Evolutionary conservation across 768 basidiomycete species (phyloP).

Genomic region (Pleurotus tuoliensis): DNA sequence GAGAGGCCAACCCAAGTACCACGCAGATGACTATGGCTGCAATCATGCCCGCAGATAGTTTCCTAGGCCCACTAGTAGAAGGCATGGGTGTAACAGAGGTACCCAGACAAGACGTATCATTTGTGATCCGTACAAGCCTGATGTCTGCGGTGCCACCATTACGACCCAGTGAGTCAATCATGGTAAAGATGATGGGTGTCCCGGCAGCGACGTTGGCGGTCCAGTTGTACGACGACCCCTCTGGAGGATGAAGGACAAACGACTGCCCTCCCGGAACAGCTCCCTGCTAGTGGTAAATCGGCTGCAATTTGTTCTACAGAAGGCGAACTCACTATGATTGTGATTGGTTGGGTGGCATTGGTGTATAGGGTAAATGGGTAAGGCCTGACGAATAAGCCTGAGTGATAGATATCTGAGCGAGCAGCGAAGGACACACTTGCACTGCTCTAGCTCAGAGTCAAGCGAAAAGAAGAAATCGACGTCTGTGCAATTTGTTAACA

Average conservation of each 20-base stretch:
- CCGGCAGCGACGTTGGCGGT: slow-evolving; percentile 51
- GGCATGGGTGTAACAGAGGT: slow-evolving; percentile 50
- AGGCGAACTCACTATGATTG: slow-evolving; percentile 40
- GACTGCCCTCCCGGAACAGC: slow-evolving; percentile 60
- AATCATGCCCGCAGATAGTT: slow-evolving; percentile 41
- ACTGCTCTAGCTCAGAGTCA: slow-evolving; percentile 53
- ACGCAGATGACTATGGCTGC: slow-evolving; percentile 51
- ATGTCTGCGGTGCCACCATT: slow-evolving; percentile 61
- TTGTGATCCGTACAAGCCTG: slow-evolving; percentile 41
- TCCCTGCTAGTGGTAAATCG: slow-evolving; percentile 32
- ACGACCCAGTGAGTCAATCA: slow-evolving; percentile 46
- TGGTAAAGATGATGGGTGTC: slow-evolving; percentile 53
- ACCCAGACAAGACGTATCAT: slow-evolving; percentile 50
- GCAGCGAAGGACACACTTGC: slow-evolving; percentile 40
- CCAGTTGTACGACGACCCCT: slow-evolving; percentile 44
- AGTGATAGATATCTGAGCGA: not conserved
- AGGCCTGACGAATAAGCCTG: slow-evolving; percentile 26
- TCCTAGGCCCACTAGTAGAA: slow-evolving; percentile 7
- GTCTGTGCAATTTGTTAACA: slow-evolving; percentile 14
- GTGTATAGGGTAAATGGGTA: slow-evolving; percentile 43
- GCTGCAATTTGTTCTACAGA: not conserved
- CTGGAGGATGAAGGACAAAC: slow-evolving; percentile 40
- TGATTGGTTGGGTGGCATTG: slow-evolving; percentile 48
- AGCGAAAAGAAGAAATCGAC: slow-evolving; percentile 45
- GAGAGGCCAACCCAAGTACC: slow-evolving; percentile 46